Evolutionary conservation across 1,284 basidiomycete genomes (phyloP), one percentile per base, ranked within the genome.

Genomic region (Somion occarium): DNA sequence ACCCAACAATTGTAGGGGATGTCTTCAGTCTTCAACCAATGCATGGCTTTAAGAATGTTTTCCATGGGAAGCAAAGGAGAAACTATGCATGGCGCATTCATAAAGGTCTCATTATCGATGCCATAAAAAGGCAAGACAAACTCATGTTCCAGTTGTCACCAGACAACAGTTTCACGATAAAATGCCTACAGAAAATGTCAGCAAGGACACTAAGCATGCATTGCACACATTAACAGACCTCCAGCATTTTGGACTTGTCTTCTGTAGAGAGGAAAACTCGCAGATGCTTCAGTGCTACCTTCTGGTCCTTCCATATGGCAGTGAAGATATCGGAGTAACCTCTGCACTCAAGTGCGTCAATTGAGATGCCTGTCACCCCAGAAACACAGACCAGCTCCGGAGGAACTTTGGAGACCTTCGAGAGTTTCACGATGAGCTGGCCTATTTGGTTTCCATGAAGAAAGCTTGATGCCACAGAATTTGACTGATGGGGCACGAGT

Each of bases 1-100:
- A 51, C 49, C 49, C 49, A 51, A 18, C 49, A 30, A 44, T 51
- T 26, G 27, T 44, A 51, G 3, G 49, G 49, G 18, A 51, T 26
- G 9, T 25, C 18, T 12, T 38, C 34, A 23, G 25, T 24, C 20
- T 2, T 3, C 22, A 45, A 5, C 12, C 13, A 5, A 38, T 37
- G 22, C 52, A 50, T 37, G 46, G 44, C 48, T 43, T 49, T 23
- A 22, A 22, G 42, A 18, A 53, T 30, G 25, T 46, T 53, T 3
- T 49, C 52, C 11, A 27, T n/a, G 13, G 19, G 22, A 48, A 53
- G 50, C 44, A 42, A 50, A 12, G 52, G 48, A 5, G 52, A 53
- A n/a, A 53, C 52, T 44, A 53, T 49, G 44, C 48, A 50, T 22
- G 38, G 38, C 11, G 20, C 15, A 18, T n/a, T n/a, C 3, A 24